Evolutionary conservation across 2,329 filamentous ascomycete species (phyloP), one percentile per base, ranked within the genome.

Genomic region (Arthrocladium fulminans): DNA sequence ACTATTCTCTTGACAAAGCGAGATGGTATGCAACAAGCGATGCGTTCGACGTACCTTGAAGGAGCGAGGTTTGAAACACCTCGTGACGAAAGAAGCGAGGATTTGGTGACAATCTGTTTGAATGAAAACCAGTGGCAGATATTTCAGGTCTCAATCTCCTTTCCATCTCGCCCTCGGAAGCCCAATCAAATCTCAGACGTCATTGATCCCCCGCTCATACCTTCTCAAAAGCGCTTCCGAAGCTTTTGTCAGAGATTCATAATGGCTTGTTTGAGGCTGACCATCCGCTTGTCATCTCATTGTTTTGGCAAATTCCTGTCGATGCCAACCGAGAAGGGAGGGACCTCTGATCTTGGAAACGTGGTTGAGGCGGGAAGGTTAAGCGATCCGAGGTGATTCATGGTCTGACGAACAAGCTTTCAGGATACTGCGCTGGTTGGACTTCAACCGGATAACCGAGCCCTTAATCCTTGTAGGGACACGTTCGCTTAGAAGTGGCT

Each of bases 401-500:
- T 7, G 37, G 13, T 24, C 29, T 2, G 29, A 3, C 3, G 19
- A 9, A 22, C 32, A 38, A 47, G 44, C 32, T 39, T 47, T 39
- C 32, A 15, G 22, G 15, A 29, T 24, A n/a, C n/a, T n/a, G n/a
- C n/a, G n/a, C n/a, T n/a, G n/a, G n/a, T 30, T 30, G 8, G 29
- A 30, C 38, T 20, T 13, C 13, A 9, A 19, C 15, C 35, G 44
- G 29, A 39, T 27, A 47, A 47, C 20, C 44, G 44, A 47, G 44
- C 19, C 27, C 19, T 29, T 23, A 23, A 47, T 39, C 44, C 44
- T n/a, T 47, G 44, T 39, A 22, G 6, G 9, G 13, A 17, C 32
- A 25, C 12, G 32, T 29, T 47, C 44, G 44, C 44, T 47, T 47
- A 47, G 22, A 17, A 15, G 30, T 42, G 19, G 39, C 39, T 9